These are phyloP conservation scores for Malus asiatica DNA, from an alignment of 306 rosid species.

Conservation along the genomic window DNA sequence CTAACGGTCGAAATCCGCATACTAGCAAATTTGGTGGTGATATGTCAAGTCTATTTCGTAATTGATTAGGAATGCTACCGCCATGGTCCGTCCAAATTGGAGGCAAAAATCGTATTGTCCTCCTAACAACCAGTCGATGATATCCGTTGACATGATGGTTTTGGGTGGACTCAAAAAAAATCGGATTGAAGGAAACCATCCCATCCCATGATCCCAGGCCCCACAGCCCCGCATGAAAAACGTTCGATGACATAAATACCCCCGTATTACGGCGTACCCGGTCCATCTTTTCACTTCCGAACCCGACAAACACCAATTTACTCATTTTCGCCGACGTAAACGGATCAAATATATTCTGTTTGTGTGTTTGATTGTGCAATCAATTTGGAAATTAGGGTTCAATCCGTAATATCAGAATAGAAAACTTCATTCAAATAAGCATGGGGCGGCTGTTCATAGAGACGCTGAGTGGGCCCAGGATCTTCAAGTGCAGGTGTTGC, in stretches of 20 bases:
- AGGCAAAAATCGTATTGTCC: no score
- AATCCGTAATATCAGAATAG: no score
- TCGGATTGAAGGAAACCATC: no score
- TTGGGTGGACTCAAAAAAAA: no score
- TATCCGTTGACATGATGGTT: no score
- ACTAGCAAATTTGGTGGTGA: background rate
- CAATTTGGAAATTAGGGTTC: slow-evolving; percentile 1
- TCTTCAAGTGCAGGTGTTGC: slow-evolving; percentile 34
- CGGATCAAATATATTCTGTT: background rate
- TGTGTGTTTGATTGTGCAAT: background rate
- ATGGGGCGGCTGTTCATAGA: slow-evolving; percentile 30
- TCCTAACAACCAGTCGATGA: no score
- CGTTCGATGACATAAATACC: background rate
- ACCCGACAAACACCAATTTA: background rate
- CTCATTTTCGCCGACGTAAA: background rate
- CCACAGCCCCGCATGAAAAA: background rate
- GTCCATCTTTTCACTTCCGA: background rate
- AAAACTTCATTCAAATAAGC: background rate
- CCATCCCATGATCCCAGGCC: no score
- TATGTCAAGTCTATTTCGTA: no score
- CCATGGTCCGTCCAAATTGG: no score
- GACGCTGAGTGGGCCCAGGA: slow-evolving; percentile 19
- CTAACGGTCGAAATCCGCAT: background rate
- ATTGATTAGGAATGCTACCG: no score
- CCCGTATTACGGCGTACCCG: background rate